Conservation (phyloP, 148 eudicot genomes). For the Bassia scoparia region DNA sequence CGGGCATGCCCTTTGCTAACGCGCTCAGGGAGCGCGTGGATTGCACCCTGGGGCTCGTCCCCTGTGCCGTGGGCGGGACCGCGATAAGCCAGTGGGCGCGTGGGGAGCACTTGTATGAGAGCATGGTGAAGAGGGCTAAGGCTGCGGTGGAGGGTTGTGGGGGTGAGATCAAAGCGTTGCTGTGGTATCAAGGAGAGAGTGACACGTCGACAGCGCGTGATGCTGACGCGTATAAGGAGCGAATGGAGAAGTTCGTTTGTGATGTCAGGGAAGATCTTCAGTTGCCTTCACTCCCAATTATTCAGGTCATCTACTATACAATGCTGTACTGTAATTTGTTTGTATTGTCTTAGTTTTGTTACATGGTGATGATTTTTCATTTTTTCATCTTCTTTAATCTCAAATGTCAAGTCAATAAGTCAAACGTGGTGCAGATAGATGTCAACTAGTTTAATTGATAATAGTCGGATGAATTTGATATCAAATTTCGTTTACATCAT, state of each 20-base stretch:
- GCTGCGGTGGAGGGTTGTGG: conserved; percentile 31
- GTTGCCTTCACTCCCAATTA: conserved; percentile 63
- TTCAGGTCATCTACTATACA: no score
- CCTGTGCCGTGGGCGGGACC: conserved; percentile 84
- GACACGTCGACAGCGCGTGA: conserved; percentile 39
- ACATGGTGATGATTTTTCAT: no score
- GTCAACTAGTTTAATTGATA: no score
- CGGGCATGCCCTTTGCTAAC: conserved; percentile 82
- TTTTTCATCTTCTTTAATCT: no score
- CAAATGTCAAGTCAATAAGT: no score
- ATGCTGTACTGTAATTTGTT: no score
- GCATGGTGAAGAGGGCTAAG: conserved; percentile 58
- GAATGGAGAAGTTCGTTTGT: conserved; percentile 49
- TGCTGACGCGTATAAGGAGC: conserved; percentile 45
- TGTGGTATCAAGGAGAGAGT: conserved; percentile 93
- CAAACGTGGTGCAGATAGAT: no score
- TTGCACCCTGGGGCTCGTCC: conserved; percentile 47
- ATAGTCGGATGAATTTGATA: no score
- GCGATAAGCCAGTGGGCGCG: conserved; percentile 77
- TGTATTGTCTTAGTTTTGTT: no score
- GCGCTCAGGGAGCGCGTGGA: conserved; percentile 40
- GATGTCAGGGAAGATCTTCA: conserved; percentile 57
- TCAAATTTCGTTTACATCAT: no score
- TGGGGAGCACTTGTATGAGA: conserved; percentile 53
- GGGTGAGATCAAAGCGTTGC: conserved; percentile 61